Conservation (phyloP, 2,329 filamentous ascomycete genomes). For the Trichoderma sp. region DNA sequence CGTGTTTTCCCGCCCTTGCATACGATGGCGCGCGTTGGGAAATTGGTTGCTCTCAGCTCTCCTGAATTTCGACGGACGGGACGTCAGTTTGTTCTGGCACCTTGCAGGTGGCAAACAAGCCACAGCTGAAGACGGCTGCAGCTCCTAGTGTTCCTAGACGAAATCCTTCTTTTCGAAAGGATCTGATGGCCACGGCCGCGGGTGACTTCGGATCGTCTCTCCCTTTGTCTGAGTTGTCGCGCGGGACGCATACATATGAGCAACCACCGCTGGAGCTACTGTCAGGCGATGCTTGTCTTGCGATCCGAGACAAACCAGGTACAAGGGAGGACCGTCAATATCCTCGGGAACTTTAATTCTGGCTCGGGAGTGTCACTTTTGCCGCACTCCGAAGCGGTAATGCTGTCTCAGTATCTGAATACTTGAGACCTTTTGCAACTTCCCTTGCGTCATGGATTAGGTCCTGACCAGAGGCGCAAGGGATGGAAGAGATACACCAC, state of each 20-base stretch:
- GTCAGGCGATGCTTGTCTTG: background rate
- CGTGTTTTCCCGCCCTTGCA: slow-evolving; percentile 2
- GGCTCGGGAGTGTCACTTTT: slow-evolving; percentile 1
- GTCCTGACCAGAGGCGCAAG: background rate
- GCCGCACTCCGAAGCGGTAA: background rate
- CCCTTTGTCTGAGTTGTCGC: background rate
- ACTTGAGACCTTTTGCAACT: background rate
- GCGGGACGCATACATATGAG: background rate
- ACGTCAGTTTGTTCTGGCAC: background rate
- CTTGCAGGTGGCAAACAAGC: slow-evolving; percentile 15
- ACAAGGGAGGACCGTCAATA: background rate
- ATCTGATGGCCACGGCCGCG: no score
- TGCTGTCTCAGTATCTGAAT: background rate
- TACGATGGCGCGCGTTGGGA: background rate
- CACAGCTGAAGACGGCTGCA: slow-evolving; percentile 10
- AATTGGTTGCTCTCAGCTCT: background rate
- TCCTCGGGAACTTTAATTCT: background rate
- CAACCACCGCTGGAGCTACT: background rate
- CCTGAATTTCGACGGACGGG: background rate
- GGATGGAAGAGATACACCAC: no score
- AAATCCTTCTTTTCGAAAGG: background rate
- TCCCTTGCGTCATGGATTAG: background rate
- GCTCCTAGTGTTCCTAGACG: background rate
- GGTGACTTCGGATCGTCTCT: background rate
- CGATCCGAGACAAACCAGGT: slow-evolving; percentile 1